Conservation (phyloP, 2,329 filamentous ascomycete species). For the Cordyceps javanica region DNA sequence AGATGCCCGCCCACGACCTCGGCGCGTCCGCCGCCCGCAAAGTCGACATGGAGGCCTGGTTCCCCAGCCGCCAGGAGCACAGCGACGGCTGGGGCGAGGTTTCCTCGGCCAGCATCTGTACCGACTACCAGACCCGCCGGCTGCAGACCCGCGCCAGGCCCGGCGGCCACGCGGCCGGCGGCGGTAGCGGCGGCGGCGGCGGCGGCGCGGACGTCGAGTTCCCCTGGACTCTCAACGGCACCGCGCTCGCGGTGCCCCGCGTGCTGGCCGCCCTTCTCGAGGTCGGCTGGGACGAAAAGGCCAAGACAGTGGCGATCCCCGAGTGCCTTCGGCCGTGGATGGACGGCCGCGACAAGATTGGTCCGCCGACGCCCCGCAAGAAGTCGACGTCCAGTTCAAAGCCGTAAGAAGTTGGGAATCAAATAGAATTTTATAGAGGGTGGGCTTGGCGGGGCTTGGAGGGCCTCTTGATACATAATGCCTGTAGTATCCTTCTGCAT, state of each 20-base stretch:
- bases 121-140: slow-evolving; percentile 85
- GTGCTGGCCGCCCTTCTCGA: slow-evolving; percentile 86
- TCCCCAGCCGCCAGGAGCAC: slow-evolving; percentile 65
- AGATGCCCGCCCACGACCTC: slow-evolving; percentile 86
- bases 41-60: slow-evolving; percentile 88
- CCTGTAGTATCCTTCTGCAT: neutral
- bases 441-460: neutral
- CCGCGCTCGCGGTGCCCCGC: slow-evolving; percentile 83
- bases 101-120: slow-evolving; percentile 83
- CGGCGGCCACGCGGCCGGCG: slow-evolving; percentile 31
- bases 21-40: slow-evolving; percentile 85
- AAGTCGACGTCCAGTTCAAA: neutral
- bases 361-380: slow-evolving; percentile 16
- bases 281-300: slow-evolving; percentile 75
- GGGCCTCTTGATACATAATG: neutral
- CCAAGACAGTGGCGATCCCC: slow-evolving; percentile 65
- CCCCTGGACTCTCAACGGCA: slow-evolving; percentile 90
- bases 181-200: slow-evolving; percentile 29
- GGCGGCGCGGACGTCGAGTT: slow-evolving; percentile 51
- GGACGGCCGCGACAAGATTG: slow-evolving; percentile 66
- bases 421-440: neutral
- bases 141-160: slow-evolving; percentile 67
- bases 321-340: slow-evolving; percentile 78
- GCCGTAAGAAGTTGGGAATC: neutral
- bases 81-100: slow-evolving; percentile 81